Conservation (phyloP, 2,329 filamentous ascomycete genomes). For the Grosmannia penicillata region DNA sequence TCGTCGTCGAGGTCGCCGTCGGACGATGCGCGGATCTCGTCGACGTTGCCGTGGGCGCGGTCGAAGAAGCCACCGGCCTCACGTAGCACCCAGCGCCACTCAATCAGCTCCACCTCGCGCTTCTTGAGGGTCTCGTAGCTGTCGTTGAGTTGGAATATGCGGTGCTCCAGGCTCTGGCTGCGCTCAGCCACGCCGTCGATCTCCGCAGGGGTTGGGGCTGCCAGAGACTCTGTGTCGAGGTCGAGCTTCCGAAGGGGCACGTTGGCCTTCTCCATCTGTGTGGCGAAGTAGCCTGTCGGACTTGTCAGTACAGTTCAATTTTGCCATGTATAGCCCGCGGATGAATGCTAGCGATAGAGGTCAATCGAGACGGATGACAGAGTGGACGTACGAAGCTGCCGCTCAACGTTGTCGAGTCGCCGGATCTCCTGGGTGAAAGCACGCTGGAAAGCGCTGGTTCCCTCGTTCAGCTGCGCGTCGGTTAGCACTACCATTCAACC, state of each 20-base stretch:
- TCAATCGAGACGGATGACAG: too few relatives aligned
- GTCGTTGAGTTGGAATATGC: conserved; percentile 83
- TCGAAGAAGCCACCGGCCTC: conserved; percentile 98
- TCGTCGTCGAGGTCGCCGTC: conserved; percentile 55
- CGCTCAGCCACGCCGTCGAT: conserved; percentile 93
- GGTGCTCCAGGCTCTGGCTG: conserved; percentile 81
- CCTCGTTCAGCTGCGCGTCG: conserved; percentile 64
- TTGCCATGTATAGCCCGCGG: background rate
- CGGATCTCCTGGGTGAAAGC: conserved; percentile 97
- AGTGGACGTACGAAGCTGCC: conserved; percentile 87
- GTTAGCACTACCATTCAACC: conserved; percentile 5
- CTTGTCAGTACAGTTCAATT: background rate
- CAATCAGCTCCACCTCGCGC: conserved; percentile 87
- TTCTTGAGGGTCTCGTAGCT: conserved; percentile 98
- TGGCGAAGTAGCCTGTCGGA: conserved; percentile 68
- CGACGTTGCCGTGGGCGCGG: conserved; percentile 85
- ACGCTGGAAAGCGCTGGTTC: conserved; percentile 86
- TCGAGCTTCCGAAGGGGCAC: conserved; percentile 82
- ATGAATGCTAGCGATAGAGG: too few relatives aligned
- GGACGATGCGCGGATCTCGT: conserved; percentile 85
- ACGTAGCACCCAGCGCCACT: conserved; percentile 95
- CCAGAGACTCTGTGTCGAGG: conserved; percentile 75
- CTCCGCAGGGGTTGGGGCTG: conserved; percentile 79
- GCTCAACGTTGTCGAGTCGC: conserved; percentile 92
- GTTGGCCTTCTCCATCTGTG: conserved; percentile 85